A percentile compares a stretch with the other conserved stretches of the same genome.
phyloP scores from a whole-genome alignment of 225 moss, liverwort and hornwort species.

The Neckera pumila region DNA sequence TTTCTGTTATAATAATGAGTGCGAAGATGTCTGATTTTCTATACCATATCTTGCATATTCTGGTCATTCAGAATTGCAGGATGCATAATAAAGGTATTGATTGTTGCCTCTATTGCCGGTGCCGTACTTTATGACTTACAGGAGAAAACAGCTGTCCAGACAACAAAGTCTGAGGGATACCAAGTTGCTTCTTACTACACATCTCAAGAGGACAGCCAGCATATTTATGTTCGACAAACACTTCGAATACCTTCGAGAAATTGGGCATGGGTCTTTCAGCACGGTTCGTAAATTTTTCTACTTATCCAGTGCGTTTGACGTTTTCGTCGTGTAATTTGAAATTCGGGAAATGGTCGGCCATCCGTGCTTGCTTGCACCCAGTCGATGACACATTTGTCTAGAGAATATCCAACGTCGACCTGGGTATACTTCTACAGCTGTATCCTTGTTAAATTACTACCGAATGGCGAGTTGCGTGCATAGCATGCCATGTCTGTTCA shows the following conservation, averaged over 20 bases:
- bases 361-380: background rate
- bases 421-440: background rate
- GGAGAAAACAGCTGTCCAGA: constrained; percentile 77
- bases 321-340: background rate
- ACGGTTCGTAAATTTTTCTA: constrained; percentile 44
- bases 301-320: background rate
- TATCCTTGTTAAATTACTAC: background rate
- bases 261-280: constrained; percentile 90
- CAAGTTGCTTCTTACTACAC: constrained; percentile 85
- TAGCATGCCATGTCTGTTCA: background rate
- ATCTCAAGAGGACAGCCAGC: constrained; percentile 89
- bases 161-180: constrained; percentile 96
- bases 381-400: background rate
- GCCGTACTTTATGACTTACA: constrained; percentile 3
- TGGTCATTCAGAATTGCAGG: background rate
- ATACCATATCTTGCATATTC: background rate
- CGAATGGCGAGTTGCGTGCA: background rate
- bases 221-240: constrained; percentile 99
- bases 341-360: background rate
- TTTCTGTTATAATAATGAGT: background rate
- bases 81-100: background rate
- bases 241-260: constrained; percentile 95
- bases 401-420: background rate
- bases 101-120: constrained; percentile 1
- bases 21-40: background rate